Evolutionary conservation across 495 filamentous ascomycete genomes (phyloP), one percentile per base, ranked within the genome.

Genomic region (Viridothelium virens): DNA sequence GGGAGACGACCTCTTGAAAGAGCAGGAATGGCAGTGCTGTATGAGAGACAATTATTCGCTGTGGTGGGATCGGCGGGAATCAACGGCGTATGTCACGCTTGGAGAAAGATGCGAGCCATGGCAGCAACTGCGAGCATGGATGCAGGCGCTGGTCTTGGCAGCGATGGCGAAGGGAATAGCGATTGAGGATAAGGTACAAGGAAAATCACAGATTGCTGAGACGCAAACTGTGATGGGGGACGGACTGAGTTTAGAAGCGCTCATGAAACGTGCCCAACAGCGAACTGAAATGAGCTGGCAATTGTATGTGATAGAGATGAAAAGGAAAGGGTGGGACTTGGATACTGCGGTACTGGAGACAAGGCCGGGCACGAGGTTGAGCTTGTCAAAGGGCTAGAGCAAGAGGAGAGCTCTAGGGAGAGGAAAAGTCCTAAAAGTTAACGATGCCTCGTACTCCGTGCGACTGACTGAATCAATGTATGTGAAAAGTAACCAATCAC

Each of bases 51-150:
- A 77, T 34, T 86, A 87, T 70, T 72, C 89, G 9, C 70, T 89
- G 63, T 87, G 82, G 74, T 82, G 79, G 64, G 77, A 82, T 66
- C 64, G 66, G 11, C 70, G 68, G 9, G 44, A 50, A 3, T 47
- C 46, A 56, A 53, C 44, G 38, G 14, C 16, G 38, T 44, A 38
- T 63, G 16, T 38, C 31, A 34, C 41, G 6, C n/a, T 39, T 59
- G 53, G 53, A 36, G 53, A 36, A 14, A 59, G 2, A 31, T 81
- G 80, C 37, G 77, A 75, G 0, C 74, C 81, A 25, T 73, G 71
- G 44, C 75, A 77, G 33, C 84, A 87, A 66, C 73, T 92, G 1
- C 83, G 84, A 73, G 90, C 88, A 7, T 96, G 89, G 90, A 79
- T 82, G 56, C 87, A 92, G 69, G 90, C 87, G 6, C 80, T 92